These are phyloP conservation scores for Kandelia obovata DNA, from an alignment of 345 rosid genomes.

Conservation along the genomic window DNA sequence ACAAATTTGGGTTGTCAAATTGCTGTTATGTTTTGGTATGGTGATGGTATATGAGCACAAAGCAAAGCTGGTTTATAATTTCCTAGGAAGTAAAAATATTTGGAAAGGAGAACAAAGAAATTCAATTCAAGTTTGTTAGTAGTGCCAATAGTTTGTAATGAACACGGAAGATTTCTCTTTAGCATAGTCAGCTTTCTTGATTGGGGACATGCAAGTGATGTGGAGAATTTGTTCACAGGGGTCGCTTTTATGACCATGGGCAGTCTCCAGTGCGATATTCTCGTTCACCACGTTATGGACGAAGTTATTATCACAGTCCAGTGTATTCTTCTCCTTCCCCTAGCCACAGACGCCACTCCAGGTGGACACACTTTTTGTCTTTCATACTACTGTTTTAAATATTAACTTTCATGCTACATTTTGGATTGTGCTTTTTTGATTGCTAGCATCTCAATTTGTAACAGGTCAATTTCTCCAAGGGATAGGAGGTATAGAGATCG, in stretches of 20 bases:
- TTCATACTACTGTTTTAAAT: too few species aligned
- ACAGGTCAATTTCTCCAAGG: conserved; percentile 66
- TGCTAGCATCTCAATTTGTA: not conserved
- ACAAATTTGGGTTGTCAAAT: too few species aligned
- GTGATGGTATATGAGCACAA: too few species aligned
- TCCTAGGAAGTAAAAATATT: too few species aligned
- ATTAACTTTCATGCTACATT: not conserved
- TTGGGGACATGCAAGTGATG: not conserved
- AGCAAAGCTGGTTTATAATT: too few species aligned
- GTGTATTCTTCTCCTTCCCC: conserved; percentile 51
- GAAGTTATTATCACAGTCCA: conserved; percentile 53
- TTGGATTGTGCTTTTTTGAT: not conserved
- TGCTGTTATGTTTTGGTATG: too few species aligned
- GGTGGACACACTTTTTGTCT: conserved; percentile 24
- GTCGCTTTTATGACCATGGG: conserved; percentile 46
- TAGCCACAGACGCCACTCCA: conserved; percentile 44
- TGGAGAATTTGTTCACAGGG: conserved; percentile 26
- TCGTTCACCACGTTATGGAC: conserved; percentile 52
- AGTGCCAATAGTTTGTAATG: not conserved
- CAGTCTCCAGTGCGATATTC: conserved; percentile 50
- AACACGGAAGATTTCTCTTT: not conserved
- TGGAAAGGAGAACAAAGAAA: too few species aligned
- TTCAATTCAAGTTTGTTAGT: not conserved
- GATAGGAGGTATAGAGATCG: conserved; percentile 44
- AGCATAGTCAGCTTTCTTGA: not conserved